Evolutionary conservation across 2,329 filamentous ascomycete species (phyloP), one percentile per base, ranked within the genome.

Genomic region (Neurospora sp.): DNA sequence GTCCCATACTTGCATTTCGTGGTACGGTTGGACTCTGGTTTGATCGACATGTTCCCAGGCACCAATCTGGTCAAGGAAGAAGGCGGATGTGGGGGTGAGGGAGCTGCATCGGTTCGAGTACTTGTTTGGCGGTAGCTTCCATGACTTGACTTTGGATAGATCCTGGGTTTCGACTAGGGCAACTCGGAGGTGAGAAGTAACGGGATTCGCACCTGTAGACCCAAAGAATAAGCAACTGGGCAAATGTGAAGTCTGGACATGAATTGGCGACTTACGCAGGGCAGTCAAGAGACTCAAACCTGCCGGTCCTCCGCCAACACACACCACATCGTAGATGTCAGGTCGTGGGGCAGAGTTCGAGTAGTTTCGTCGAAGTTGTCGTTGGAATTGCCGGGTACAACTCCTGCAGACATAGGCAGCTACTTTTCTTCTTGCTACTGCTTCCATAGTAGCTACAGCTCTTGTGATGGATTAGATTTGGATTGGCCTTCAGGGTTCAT

Each of bases 1-100:
- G 79, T 99, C 96, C 96, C 96, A 99, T 39, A 98, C 96, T 79
- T 97, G 91, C 96, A 99, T 99, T 76, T 95, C 92, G 71, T 96
- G 90, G 80, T 97, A 99, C 0, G 90, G 87, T 82, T 97, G 94
- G 40, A 96, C 88, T 39, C 96, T 89, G 6, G 87, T 83, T 58
- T 84, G 82, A 74, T 92, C 86, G 72, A 97, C 83, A 77, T 96
- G 89, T 7, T 84, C 78, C 96, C 95, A 98, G 67, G 91, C 93
- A 42, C 95, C 96, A 72, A 97, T 96, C 4, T 86, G 84, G 77
- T 92, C 85, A 73, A 98, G 86, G 77, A 96, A 97, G 3, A 85
- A 86, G n/a, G 93, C 91, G 0, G 94, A 97, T 0, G 91, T 87
- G 0, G 95, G 95, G 0, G 96, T 99, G 70, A 99, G 85, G 67